phyloP scores from a whole-genome alignment of 176 grass and related monocot species.

The Oryza coarctata region DNA sequence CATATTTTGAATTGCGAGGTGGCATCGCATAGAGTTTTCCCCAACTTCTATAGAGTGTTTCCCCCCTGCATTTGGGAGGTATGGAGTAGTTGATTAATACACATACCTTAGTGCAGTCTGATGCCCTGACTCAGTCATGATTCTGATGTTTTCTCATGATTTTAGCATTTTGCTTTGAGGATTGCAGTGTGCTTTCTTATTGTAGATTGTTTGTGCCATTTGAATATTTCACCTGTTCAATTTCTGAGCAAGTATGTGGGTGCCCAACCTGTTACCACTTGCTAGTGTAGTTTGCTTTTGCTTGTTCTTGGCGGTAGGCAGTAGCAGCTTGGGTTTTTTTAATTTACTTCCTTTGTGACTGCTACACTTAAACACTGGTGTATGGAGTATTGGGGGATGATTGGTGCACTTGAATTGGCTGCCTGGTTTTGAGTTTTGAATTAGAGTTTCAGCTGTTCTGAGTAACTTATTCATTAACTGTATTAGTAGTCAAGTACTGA shows the following conservation, averaged over 20 bases:
- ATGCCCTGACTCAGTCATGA: neutral
- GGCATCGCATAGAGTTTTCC: no score
- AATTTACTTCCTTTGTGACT: neutral
- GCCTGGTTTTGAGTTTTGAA: neutral
- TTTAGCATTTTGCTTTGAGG: neutral
- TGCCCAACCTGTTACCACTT: neutral
- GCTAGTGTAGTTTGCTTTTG: neutral
- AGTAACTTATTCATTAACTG: neutral
- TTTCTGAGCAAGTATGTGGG: neutral
- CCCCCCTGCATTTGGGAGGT: neutral
- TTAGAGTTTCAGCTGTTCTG: neutral
- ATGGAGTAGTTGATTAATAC: neutral
- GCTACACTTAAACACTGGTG: neutral
- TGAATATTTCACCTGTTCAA: constrained; percentile 13
- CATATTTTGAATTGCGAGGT: neutral
- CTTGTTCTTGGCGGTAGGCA: neutral
- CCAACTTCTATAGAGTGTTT: no score
- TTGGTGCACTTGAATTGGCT: neutral
- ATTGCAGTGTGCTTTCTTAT: constrained; percentile 10
- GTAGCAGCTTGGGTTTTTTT: neutral
- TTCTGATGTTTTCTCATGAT: neutral
- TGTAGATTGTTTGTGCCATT: neutral
- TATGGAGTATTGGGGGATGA: neutral
- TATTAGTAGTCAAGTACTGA: neutral
- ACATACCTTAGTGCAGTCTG: neutral